A percentile compares a stretch with the other conserved stretches of the same genome.
Conservation (phyloP, 2,329 filamentous ascomycete species). For the Microsporum canis region DNA sequence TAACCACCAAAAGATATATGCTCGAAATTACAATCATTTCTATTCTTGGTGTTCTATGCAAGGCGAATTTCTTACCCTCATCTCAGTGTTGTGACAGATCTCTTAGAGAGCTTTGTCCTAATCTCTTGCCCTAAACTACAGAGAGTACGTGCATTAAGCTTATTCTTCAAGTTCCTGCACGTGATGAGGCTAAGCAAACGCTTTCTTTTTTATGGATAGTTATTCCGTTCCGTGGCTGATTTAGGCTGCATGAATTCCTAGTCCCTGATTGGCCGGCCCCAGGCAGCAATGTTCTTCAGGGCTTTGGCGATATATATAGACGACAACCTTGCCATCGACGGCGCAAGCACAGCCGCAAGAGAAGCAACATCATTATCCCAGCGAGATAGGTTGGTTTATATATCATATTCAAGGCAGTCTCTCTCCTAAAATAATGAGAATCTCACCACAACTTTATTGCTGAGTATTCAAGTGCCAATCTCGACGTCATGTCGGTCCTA, state of each 20-base stretch:
- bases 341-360: not conserved
- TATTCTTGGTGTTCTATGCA: too few species aligned
- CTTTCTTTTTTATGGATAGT: not conserved
- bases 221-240: not conserved
- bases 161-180: not conserved
- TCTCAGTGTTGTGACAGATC: too few species aligned
- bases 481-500: slow-evolving; percentile 34
- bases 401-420: not conserved
- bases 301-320: not conserved
- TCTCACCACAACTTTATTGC: not conserved
- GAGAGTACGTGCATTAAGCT: not conserved
- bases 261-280: not conserved
- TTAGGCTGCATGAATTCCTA: slow-evolving; percentile 2
- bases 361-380: not conserved
- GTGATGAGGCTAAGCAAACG: not conserved
- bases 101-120: not conserved
- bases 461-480: not conserved
- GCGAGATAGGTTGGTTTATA: not conserved
- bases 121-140: not conserved
- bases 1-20: too few species aligned
- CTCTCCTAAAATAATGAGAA: not conserved
- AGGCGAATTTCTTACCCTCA: too few species aligned
- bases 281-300: slow-evolving; percentile 5
- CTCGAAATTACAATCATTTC: too few species aligned
- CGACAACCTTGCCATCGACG: not conserved